Conservation (phyloP, 768 basidiomycete genomes). For the Auriscalpium vulgare region DNA sequence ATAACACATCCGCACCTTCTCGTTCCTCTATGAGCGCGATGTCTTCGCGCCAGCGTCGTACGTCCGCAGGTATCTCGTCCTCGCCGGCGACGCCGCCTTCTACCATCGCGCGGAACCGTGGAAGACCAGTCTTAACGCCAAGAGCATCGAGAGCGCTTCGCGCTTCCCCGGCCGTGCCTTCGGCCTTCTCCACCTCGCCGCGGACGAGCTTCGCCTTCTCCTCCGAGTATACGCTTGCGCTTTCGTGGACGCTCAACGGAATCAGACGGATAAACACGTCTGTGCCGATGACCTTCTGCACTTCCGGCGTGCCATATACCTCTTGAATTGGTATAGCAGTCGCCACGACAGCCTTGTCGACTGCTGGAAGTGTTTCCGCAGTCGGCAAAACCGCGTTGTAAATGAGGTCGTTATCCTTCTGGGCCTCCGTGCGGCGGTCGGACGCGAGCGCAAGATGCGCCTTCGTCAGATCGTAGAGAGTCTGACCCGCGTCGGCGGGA, state of each 20-base stretch:
- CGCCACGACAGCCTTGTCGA: constrained; percentile 81
- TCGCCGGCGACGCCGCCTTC: constrained; percentile 55
- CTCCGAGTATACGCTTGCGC: constrained; percentile 93
- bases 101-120: constrained; percentile 62
- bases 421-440: constrained; percentile 68
- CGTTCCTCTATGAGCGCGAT: constrained; percentile 60
- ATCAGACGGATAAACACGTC: constrained; percentile 85
- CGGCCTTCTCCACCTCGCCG: constrained; percentile 80
- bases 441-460: constrained; percentile 69
- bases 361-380: constrained; percentile 64
- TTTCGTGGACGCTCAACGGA: constrained; percentile 91
- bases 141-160: constrained; percentile 74
- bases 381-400: constrained; percentile 88
- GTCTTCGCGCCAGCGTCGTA: constrained; percentile 68
- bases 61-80: constrained; percentile 64
- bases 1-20: constrained; percentile 56
- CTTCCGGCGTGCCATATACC: constrained; percentile 82
- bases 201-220: constrained; percentile 96
- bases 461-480: constrained; percentile 78
- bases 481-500: constrained; percentile 76
- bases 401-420: constrained; percentile 92
- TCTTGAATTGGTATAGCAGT: constrained; percentile 90
- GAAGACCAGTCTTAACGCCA: constrained; percentile 65
- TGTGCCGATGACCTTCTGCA: constrained; percentile 89
- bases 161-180: constrained; percentile 74